Base-by-base conservation (phyloP, 2,329 filamentous ascomycete species). In the Talaromyces amestolkiae region DNA sequence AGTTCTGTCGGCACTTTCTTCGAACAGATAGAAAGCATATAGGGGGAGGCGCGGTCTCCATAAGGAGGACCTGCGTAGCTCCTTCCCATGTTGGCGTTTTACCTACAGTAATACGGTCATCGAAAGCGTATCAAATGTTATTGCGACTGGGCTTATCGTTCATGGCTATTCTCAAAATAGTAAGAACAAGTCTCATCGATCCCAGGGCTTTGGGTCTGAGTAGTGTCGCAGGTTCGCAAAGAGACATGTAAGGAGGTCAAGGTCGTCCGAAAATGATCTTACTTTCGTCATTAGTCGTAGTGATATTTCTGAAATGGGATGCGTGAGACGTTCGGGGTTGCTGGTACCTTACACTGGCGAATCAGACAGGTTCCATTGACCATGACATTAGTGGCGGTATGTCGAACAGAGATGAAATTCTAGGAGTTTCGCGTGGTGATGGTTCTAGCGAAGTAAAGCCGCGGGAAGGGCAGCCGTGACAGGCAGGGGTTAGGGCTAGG, bases 401-500 rank as follows among this genome's bases (percentile, higher is more conserved):
- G 22, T 59, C 56, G 56, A 59, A 59, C 56, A 59, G 22, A 59
- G 35, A n/a, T 59, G 56, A 59, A 59, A 59, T 59, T 37, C 2
- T 19, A 59, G 11, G 22, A 31, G 56, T 59, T 59, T 59, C 56
- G 56, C 4, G 27, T 59, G 56, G 35, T 31, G 56, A 41, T 22
- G 56, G 35, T 24, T 43, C 35, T 17, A 1, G 19, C 10, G 27
- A 17, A 15, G 27, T 15, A 53, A 54, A 45, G 60, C 5, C 13
- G 47, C 19, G 33, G 45, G 19, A 51, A 8, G 35, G 58, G 22
- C 39, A 33, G 45, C 11, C 22, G 35, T 49, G 60, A 24, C 60
- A 27, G 37, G 37, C 27, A 58, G 54, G 41, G 53, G 53, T 56
- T 59, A 64, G 62, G 62, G 56, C 62, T 64, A 64, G 54, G 62